Conservation (phyloP, 2,329 filamentous ascomycete genomes). For the Endothia cerciana region DNA sequence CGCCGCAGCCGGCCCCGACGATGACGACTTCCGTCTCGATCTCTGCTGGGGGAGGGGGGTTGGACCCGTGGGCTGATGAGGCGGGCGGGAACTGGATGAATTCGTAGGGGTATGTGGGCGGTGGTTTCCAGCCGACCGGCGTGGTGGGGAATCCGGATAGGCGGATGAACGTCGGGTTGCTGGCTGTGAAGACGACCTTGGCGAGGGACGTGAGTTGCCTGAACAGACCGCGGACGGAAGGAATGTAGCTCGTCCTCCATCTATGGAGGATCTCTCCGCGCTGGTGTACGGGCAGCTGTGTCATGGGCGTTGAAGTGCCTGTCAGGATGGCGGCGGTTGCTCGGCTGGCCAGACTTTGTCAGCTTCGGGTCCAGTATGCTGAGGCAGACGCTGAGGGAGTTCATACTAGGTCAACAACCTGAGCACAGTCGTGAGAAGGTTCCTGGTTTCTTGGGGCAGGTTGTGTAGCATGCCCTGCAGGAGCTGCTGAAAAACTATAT, state of each 20-base stretch:
- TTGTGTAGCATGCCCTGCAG: constrained; percentile 31
- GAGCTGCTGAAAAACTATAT: constrained; percentile 30
- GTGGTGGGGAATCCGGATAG: constrained; percentile 44
- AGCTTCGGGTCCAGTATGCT: not conserved
- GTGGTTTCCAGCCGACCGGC: constrained; percentile 32
- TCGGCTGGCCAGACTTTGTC: constrained; percentile 16
- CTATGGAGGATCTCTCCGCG: constrained; percentile 42
- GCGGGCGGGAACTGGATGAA: constrained; percentile 23
- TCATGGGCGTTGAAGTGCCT: constrained; percentile 23
- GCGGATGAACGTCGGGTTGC: constrained; percentile 46
- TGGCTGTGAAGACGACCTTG: constrained; percentile 51
- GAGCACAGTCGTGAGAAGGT: constrained; percentile 28
- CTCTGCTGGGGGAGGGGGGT: constrained; percentile 1
- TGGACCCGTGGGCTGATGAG: not conserved
- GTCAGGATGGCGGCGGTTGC: constrained; percentile 23
- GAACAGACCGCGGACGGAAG: constrained; percentile 49
- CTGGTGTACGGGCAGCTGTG: constrained; percentile 22
- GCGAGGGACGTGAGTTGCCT: constrained; percentile 48
- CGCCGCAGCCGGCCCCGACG: constrained; percentile 30
- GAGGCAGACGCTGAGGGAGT: not conserved
- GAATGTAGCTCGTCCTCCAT: constrained; percentile 52
- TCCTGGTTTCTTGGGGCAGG: constrained; percentile 29
- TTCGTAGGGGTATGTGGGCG: constrained; percentile 20
- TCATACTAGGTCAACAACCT: constrained; percentile 29
- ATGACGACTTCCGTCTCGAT: constrained; percentile 28